Evolutionary conservation across 176 grass and related monocot genomes (phyloP).

Genomic region (Chrysopogon serrulatus): DNA sequence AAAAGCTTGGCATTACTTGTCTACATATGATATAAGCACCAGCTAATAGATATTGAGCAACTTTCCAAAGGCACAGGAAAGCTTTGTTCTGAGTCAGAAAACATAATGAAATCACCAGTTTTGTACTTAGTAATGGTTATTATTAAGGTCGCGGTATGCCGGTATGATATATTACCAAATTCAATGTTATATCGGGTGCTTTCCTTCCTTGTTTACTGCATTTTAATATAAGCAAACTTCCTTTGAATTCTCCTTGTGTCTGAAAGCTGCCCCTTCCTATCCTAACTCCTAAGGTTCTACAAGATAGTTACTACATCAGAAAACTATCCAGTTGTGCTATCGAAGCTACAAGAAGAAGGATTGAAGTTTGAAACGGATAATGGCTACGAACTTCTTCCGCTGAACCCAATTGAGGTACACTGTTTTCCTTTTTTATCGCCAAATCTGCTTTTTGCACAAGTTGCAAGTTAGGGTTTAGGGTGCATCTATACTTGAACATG

Average conservation of each 20-base stretch:
- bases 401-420: slow-evolving; percentile 75
- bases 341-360: slow-evolving; percentile 88
- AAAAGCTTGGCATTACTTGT: no score
- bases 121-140: background rate
- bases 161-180: background rate
- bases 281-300: slow-evolving; percentile 70
- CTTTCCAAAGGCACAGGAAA: background rate
- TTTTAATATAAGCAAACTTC: background rate
- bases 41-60: background rate
- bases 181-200: background rate
- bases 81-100: background rate
- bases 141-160: background rate
- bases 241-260: background rate
- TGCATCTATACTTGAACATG: background rate
- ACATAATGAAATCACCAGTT: background rate
- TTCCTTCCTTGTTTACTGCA: slow-evolving; percentile 20
- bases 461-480: background rate
- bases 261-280: slow-evolving; percentile 5
- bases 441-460: background rate
- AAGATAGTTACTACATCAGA: slow-evolving; percentile 95
- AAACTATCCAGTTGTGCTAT: slow-evolving; percentile 67
- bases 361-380: slow-evolving; percentile 81
- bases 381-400: slow-evolving; percentile 79
- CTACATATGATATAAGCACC: background rate
- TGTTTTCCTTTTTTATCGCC: background rate